Evolutionary conservation across 2,329 filamentous ascomycete species (phyloP).

Genomic region (Verticillium nonalfalfae): DNA sequence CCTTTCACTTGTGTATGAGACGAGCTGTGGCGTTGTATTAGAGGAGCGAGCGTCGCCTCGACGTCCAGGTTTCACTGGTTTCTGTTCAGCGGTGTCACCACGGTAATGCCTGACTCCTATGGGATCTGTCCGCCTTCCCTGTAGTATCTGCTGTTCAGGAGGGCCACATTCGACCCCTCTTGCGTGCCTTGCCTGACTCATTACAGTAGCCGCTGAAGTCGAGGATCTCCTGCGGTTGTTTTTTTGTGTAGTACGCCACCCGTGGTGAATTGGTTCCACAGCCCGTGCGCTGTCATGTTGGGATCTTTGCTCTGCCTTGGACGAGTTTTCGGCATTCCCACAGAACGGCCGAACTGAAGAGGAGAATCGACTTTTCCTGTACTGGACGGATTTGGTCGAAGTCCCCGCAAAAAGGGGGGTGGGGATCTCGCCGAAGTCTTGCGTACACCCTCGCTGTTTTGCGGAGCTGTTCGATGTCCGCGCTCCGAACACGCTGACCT

Average conservation of each 20-base stretch:
- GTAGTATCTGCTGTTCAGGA: slow-evolving; percentile 2
- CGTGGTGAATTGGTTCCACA: neutral
- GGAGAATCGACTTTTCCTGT: neutral
- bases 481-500: slow-evolving; percentile 2
- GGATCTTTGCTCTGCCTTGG: neutral
- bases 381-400: neutral
- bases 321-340: neutral
- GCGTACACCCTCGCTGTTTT: no score
- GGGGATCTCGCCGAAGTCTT: neutral
- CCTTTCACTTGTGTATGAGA: neutral
- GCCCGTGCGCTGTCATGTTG: neutral
- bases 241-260: neutral
- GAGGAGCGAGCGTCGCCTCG: slow-evolving; percentile 5
- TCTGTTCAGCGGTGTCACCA: slow-evolving; percentile 7
- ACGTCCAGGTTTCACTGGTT: slow-evolving; percentile 8
- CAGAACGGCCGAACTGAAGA: neutral
- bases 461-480: neutral
- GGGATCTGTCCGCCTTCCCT: slow-evolving; percentile 3
- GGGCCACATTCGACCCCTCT: slow-evolving; percentile 1
- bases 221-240: neutral
- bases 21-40: neutral
- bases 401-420: neutral
- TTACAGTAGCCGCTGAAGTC: neutral
- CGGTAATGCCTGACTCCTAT: slow-evolving; percentile 6
- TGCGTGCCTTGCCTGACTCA: neutral